Evolutionary conservation across 2,329 filamentous ascomycete species (phyloP).

Genomic region (Phoma sp.): DNA sequence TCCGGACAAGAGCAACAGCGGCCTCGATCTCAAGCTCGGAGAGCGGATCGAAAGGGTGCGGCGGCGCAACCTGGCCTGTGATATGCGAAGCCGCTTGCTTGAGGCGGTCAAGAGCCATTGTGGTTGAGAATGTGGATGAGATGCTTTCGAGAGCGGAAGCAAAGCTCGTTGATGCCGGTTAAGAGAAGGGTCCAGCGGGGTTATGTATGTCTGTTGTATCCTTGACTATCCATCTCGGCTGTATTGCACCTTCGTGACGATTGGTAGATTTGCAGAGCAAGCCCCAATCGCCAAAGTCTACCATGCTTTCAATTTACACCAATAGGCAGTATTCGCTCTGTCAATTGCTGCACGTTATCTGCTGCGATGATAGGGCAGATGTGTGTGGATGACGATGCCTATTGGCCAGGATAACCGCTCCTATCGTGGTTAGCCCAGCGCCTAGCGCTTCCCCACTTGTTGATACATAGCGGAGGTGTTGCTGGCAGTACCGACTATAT

Average conservation of each 20-base stretch:
- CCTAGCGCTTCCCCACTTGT: not conserved
- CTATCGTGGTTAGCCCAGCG: not conserved
- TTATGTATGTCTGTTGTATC: constrained; percentile 6
- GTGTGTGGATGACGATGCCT: not conserved
- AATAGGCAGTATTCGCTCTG: constrained; percentile 4
- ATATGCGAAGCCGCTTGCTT: constrained; percentile 69
- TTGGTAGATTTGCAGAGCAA: constrained; percentile 11
- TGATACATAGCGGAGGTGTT: too few species aligned
- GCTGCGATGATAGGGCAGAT: not conserved
- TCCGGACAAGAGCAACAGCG: constrained; percentile 71
- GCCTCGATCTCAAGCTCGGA: constrained; percentile 73
- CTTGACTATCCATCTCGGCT: constrained; percentile 2
- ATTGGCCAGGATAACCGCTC: not conserved
- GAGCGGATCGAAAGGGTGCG: constrained; percentile 81
- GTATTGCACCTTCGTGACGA: not conserved
- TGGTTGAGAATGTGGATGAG: not conserved
- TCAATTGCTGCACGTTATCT: constrained; percentile 5
- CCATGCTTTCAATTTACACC: constrained; percentile 17
- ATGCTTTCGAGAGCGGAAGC: not conserved
- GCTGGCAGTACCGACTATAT: too few species aligned
- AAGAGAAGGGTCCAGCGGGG: constrained; percentile 6
- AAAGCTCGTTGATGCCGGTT: not conserved
- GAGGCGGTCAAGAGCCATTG: constrained; percentile 67
- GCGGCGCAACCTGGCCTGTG: constrained; percentile 59
- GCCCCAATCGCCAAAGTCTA: not conserved